Evolutionary conservation across 805 yeast genomes (phyloP).

Genomic region (Phaffomyces thermotolerans): DNA sequence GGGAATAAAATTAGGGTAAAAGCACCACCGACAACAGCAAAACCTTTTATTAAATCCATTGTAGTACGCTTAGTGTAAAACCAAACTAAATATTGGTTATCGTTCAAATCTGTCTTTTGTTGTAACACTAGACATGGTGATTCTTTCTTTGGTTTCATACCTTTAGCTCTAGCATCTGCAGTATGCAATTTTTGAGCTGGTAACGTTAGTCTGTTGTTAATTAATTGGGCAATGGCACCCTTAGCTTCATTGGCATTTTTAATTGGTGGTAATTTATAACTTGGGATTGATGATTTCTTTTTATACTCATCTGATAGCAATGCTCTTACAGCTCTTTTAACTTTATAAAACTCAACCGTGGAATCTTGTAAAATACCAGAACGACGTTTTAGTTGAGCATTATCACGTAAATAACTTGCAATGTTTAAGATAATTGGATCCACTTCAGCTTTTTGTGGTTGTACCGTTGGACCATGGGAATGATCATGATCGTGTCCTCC

Average conservation of each 20-base stretch:
- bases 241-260: conserved; percentile 48
- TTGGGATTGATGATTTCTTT: conserved; percentile 40
- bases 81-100: conserved; percentile 81
- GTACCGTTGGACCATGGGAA: background rate
- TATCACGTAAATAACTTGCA: conserved; percentile 64
- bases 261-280: conserved; percentile 41
- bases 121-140: conserved; percentile 53
- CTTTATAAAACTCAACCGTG: conserved; percentile 77
- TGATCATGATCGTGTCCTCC: conserved; percentile 2
- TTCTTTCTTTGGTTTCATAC: conserved; percentile 54
- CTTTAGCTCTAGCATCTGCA: conserved; percentile 53
- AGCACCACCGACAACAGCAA: conserved; percentile 48
- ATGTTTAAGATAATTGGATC: conserved; percentile 58
- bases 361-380: conserved; percentile 68
- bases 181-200: conserved; percentile 74
- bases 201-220: conserved; percentile 63
- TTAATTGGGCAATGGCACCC: conserved; percentile 56
- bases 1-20: conserved; percentile 77
- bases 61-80: conserved; percentile 58
- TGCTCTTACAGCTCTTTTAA: conserved; percentile 77
- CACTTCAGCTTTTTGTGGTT: conserved; percentile 2
- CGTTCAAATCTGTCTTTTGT: conserved; percentile 50
- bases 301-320: conserved; percentile 66
- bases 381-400: conserved; percentile 68
- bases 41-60: conserved; percentile 32